A percentile compares a stretch with the other conserved stretches of the same genome.
Conservation (phyloP, 169 alveolate species). For the Babesia ovis region DNA sequence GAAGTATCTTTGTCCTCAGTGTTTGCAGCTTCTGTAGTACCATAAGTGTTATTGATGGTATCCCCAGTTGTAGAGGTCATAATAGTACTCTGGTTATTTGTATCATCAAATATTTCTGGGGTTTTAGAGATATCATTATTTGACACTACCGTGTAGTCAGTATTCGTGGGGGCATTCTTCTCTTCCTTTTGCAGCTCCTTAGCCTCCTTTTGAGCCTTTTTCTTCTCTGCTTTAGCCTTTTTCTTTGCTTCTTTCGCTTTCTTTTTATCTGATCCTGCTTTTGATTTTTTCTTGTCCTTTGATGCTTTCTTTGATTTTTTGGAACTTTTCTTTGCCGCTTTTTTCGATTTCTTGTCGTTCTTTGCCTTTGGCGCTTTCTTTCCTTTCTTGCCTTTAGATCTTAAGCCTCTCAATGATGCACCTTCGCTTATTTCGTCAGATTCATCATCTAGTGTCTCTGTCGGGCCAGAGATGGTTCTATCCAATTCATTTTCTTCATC, state of each 20-base stretch:
- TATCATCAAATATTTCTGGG: not conserved
- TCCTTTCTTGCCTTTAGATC: slow-evolving; percentile 6
- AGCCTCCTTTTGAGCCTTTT: not conserved
- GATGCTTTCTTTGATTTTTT: slow-evolving; percentile 23
- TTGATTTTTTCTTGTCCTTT: slow-evolving; percentile 11
- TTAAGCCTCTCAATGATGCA: not conserved
- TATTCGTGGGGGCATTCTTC: not conserved
- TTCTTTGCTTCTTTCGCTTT: not conserved
- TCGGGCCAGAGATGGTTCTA: not conserved
- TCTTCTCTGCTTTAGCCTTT: slow-evolving; percentile 5
- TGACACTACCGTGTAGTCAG: not conserved
- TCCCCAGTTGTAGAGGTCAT: not conserved
- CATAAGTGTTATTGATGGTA: not conserved
- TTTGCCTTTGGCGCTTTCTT: slow-evolving; percentile 4
- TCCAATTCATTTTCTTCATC: not conserved
- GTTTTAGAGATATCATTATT: too few relatives aligned
- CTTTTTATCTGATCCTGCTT: not conserved
- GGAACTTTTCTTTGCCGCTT: slow-evolving; percentile 9
- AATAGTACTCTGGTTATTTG: not conserved
- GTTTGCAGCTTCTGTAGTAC: not conserved
- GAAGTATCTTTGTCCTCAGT: not conserved
- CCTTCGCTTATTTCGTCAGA: slow-evolving; percentile 16
- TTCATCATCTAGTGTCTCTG: not conserved
- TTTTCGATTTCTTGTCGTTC: slow-evolving; percentile 19
- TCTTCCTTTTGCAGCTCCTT: not conserved